phyloP scores from a whole-genome alignment of 164 flowering plant species.

The Warburgia ugandensis region DNA sequence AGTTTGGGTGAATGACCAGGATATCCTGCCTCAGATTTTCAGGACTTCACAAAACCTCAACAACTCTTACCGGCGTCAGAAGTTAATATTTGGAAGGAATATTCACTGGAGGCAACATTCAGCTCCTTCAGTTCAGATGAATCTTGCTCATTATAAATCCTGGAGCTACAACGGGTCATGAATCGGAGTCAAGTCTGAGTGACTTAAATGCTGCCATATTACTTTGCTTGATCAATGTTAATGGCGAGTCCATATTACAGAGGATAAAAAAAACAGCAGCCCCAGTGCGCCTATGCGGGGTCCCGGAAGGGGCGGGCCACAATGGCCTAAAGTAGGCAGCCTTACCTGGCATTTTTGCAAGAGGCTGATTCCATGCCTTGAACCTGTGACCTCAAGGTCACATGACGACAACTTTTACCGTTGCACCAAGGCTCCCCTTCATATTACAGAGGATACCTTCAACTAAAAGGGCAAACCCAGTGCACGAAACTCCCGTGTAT shows the following conservation, averaged over 20 bases:
- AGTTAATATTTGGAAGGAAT: slow-evolving; percentile 25
- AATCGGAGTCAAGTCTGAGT: slow-evolving; percentile 53
- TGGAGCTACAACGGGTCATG: slow-evolving; percentile 51
- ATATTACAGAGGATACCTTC: too few species aligned
- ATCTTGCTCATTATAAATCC: slow-evolving; percentile 33
- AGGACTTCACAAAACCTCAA: slow-evolving; percentile 56
- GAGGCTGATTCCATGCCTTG: too few species aligned
- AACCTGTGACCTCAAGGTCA: too few species aligned
- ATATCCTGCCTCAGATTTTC: slow-evolving; percentile 46
- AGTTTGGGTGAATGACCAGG: background rate
- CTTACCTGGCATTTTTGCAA: too few species aligned
- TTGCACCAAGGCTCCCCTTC: too few species aligned
- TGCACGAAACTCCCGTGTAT: too few species aligned
- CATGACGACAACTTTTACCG: too few species aligned
- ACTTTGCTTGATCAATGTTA: slow-evolving; percentile 64
- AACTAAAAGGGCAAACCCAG: too few species aligned
- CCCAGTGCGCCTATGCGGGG: too few species aligned
- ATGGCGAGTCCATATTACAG: slow-evolving; percentile 64
- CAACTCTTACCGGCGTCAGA: slow-evolving; percentile 58
- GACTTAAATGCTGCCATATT: slow-evolving; percentile 56
- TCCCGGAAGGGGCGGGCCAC: too few species aligned
- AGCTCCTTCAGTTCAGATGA: slow-evolving; percentile 14
- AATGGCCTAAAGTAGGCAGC: too few species aligned
- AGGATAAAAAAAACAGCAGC: too few species aligned
- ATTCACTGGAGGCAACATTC: slow-evolving; percentile 21